These are phyloP conservation scores for Mortierella claussenii DNA, from an alignment of 192 early-diverging fungal genomes.

Conservation along the genomic window DNA sequence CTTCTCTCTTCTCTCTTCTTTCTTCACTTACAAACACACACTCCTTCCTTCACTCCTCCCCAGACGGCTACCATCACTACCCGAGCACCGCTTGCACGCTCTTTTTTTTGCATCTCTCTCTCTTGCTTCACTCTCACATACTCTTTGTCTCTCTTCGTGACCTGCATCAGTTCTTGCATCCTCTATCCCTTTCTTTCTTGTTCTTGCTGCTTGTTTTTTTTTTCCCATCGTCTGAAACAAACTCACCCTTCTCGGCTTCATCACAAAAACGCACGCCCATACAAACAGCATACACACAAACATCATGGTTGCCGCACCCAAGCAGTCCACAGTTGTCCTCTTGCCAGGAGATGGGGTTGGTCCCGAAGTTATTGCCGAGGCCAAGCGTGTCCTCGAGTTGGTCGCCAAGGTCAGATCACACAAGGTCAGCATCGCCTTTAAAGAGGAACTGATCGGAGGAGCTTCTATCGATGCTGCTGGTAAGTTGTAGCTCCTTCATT, in stretches of 20 bases:
- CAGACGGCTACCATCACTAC: too few relatives aligned
- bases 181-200: neutral
- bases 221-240: neutral
- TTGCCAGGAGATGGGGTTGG: constrained; percentile 96
- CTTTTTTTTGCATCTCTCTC: neutral
- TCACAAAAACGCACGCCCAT: neutral
- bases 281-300: constrained; percentile 8
- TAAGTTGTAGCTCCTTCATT: too few relatives aligned
- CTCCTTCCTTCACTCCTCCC: too few relatives aligned
- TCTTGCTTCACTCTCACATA: neutral
- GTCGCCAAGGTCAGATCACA: constrained; percentile 73
- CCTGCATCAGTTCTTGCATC: constrained; percentile 3
- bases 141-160: constrained; percentile 1
- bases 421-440: constrained; percentile 74
- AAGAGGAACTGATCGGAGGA: constrained; percentile 88
- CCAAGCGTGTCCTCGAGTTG: constrained; percentile 87
- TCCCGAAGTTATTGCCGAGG: constrained; percentile 94
- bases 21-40: neutral
- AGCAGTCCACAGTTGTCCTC: constrained; percentile 62
- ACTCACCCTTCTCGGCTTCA: neutral
- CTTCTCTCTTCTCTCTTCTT: neutral
- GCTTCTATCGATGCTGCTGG: constrained; percentile 92
- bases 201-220: neutral
- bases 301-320: constrained; percentile 16
- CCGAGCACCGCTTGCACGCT: too few relatives aligned